Percentiles rank a stretch among this genome's conserved stretches.
Conservation (phyloP, 495 filamentous ascomycete genomes). For the Chaetomium fimeti region DNA sequence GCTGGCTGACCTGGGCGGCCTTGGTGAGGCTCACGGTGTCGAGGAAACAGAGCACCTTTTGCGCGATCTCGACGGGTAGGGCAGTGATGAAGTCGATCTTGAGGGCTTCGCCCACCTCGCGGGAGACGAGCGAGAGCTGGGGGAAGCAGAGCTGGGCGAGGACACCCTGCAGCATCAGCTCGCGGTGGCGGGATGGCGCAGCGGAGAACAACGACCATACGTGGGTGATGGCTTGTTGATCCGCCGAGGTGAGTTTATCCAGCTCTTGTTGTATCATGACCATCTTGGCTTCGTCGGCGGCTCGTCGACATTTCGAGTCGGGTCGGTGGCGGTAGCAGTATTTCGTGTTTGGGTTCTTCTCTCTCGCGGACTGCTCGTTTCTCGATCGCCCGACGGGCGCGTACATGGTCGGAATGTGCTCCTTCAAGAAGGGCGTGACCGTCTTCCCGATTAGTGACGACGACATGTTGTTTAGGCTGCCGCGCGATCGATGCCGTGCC, state of each 20-base stretch:
- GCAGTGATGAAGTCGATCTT: slow-evolving; percentile 93
- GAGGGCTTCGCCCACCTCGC: slow-evolving; percentile 83
- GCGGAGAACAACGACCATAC: slow-evolving; percentile 98
- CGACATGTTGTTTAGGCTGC: slow-evolving; percentile 46
- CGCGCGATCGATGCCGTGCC: slow-evolving; percentile 33
- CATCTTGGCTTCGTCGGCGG: slow-evolving; percentile 94
- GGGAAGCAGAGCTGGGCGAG: slow-evolving; percentile 96
- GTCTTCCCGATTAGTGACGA: slow-evolving; percentile 52
- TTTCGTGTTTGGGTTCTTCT: slow-evolving; percentile 69
- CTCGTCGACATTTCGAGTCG: slow-evolving; percentile 87
- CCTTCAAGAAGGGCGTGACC: slow-evolving; percentile 78
- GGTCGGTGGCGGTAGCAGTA: slow-evolving; percentile 96
- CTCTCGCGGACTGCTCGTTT: slow-evolving; percentile 41
- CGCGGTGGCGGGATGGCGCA: slow-evolving; percentile 86
- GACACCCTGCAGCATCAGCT: slow-evolving; percentile 93
- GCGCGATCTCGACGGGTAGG: slow-evolving; percentile 83
- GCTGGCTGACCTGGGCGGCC: slow-evolving; percentile 87
- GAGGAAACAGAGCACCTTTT: slow-evolving; percentile 88
- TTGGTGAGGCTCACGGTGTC: slow-evolving; percentile 97
- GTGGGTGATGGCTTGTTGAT: slow-evolving; percentile 87
- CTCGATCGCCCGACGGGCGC: slow-evolving; percentile 59
- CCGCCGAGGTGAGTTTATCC: slow-evolving; percentile 68
- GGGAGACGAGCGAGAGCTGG: slow-evolving; percentile 87
- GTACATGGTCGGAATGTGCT: slow-evolving; percentile 83
- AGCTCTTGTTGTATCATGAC: slow-evolving; percentile 86